phyloP scores from a whole-genome alignment of 2,329 filamentous ascomycete species.

The Paecilomyces variotii region DNA sequence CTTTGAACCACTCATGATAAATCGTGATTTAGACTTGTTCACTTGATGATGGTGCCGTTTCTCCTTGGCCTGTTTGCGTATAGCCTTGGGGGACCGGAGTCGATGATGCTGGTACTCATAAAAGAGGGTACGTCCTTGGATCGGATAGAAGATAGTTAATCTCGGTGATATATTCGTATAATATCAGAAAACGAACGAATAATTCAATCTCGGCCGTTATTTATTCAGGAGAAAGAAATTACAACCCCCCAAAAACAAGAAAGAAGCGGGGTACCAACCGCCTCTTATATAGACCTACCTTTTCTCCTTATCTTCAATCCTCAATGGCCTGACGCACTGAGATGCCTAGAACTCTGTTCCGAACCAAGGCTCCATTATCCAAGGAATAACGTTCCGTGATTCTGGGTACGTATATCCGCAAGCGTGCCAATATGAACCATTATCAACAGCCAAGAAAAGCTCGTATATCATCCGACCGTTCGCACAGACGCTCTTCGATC shows the following conservation, averaged over 20 bases:
- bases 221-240: too few species aligned
- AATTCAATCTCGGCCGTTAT: too few species aligned
- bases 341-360: too few species aligned
- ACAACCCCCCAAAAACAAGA: too few species aligned
- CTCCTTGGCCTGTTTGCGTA: not conserved
- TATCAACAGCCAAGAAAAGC: not conserved
- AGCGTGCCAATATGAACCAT: not conserved
- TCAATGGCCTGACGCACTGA: too few species aligned
- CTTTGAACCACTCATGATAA: slow-evolving; percentile 7
- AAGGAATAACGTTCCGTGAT: too few species aligned
- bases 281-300: too few species aligned
- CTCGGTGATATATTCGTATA: too few species aligned
- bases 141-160: not conserved
- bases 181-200: too few species aligned
- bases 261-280: too few species aligned
- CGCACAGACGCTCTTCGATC: not conserved
- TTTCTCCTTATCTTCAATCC: too few species aligned
- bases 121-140: not conserved
- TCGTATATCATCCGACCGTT: not conserved
- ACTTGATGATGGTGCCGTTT: not conserved
- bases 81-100: not conserved
- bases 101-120: not conserved
- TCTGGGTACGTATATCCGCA: not conserved
- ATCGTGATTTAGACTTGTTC: not conserved
- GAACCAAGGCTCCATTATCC: too few species aligned